These are phyloP conservation scores for Eimeria necatrix DNA, from an alignment of 169 alveolate genomes.

Conservation along the genomic window DNA sequence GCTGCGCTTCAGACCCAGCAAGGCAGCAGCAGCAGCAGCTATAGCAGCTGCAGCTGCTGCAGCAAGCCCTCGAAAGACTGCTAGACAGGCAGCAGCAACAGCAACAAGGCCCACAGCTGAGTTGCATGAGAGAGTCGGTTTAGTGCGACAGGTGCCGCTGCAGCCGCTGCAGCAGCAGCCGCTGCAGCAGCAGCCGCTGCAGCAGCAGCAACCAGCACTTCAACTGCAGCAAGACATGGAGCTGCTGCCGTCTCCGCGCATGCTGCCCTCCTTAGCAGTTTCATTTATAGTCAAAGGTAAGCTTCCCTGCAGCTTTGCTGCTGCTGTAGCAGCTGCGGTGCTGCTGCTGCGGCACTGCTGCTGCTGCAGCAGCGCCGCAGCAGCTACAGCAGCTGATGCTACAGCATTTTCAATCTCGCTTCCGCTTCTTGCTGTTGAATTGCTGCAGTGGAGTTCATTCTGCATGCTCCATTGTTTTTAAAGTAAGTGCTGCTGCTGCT, in stretches of 20 bases:
- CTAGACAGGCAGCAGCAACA: background rate
- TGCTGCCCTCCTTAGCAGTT: background rate
- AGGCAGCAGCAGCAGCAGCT: slow-evolving; percentile 41
- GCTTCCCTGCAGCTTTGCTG: slow-evolving; percentile 49
- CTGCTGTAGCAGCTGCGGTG: background rate
- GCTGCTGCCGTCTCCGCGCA: background rate
- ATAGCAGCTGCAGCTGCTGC: slow-evolving; percentile 28
- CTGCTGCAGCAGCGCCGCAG: background rate
- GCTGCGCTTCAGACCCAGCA: background rate
- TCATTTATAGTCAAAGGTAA: background rate
- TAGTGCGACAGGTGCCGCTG: background rate
- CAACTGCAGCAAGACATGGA: background rate
- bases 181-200: background rate
- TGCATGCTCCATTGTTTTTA: too few relatives aligned
- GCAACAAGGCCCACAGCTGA: background rate
- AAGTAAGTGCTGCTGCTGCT: slow-evolving; percentile 40
- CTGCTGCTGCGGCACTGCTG: slow-evolving; percentile 7
- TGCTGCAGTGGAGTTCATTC: too few relatives aligned
- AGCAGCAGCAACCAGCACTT: slow-evolving; percentile 4
- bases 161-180: slow-evolving; percentile 35
- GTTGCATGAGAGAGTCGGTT: background rate
- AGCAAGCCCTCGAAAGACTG: background rate
- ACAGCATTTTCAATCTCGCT: background rate
- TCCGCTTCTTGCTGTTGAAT: background rate
- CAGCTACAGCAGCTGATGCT: background rate